These are phyloP conservation scores for Pyrenophora tritici-repentis DNA, from an alignment of 2,329 filamentous ascomycete species.

Conservation along the genomic window DNA sequence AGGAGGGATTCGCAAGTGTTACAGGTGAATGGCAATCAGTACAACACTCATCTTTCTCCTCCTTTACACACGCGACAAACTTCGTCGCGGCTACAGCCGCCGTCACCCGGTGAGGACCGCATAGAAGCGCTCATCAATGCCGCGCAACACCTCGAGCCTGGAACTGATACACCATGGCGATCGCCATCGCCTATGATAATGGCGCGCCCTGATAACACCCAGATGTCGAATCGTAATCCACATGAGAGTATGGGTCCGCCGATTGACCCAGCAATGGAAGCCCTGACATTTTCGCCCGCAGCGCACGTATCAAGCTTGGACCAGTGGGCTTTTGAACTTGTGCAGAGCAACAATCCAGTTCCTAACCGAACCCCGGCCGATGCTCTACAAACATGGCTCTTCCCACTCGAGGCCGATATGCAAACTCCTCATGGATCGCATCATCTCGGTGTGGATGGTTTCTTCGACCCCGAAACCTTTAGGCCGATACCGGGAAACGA, in stretches of 20 bases:
- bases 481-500: constrained; percentile 31
- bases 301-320: constrained; percentile 44
- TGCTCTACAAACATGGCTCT: constrained; percentile 46
- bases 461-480: constrained; percentile 39
- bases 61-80: constrained; percentile 19
- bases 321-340: constrained; percentile 46
- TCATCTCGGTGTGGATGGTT: constrained; percentile 38
- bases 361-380: constrained; percentile 45
- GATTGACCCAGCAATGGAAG: constrained; percentile 46
- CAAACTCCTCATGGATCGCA: constrained; percentile 33
- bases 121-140: constrained; percentile 47
- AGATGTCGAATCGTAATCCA: constrained; percentile 30
- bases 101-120: constrained; percentile 40
- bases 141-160: constrained; percentile 44
- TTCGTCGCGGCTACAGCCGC: constrained; percentile 22
- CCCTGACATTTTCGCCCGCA: constrained; percentile 42
- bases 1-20: constrained; percentile 32
- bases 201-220: constrained; percentile 27
- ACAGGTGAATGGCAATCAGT: constrained; percentile 26
- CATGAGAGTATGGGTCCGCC: constrained; percentile 44
- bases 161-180: constrained; percentile 41
- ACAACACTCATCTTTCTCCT: constrained; percentile 19
- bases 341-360: constrained; percentile 44
- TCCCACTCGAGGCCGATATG: constrained; percentile 40
- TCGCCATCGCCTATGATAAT: constrained; percentile 42